Evolutionary conservation across 2,329 filamentous ascomycete species (phyloP).

Genomic region (Diplodia mutila): DNA sequence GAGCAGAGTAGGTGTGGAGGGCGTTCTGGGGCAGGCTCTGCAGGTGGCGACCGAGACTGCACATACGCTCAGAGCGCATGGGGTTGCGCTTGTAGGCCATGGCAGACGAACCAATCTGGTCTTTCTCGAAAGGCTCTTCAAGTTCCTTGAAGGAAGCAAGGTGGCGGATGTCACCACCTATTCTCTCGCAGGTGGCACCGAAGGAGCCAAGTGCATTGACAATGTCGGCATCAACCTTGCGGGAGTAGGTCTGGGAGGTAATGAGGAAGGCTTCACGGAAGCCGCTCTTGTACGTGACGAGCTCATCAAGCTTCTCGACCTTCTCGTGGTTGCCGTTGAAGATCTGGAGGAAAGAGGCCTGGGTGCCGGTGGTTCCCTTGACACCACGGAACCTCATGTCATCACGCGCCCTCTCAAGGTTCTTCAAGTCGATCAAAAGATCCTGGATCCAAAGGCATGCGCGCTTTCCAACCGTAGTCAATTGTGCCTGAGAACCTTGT

Average conservation of each 20-base stretch:
- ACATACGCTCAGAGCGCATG: conserved; percentile 65
- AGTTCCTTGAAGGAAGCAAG: conserved; percentile 78
- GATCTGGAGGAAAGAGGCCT: conserved; percentile 76
- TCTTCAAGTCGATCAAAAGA: conserved; percentile 73
- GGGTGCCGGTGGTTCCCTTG: conserved; percentile 47
- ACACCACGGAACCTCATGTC: conserved; percentile 74
- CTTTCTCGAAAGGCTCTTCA: conserved; percentile 80
- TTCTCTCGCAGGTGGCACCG: conserved; percentile 76
- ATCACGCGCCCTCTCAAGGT: conserved; percentile 69
- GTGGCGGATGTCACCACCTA: conserved; percentile 74
- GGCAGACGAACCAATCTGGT: conserved; percentile 69
- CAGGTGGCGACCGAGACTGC: conserved; percentile 61
- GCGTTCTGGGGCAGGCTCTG: conserved; percentile 59
- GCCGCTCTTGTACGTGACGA: conserved; percentile 68
- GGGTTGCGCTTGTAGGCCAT: conserved; percentile 69
- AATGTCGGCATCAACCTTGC: conserved; percentile 82
- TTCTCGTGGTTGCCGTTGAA: conserved; percentile 65
- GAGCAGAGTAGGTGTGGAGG: conserved; percentile 68
- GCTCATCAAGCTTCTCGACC: conserved; percentile 64
- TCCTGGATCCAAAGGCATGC: conserved; percentile 75
- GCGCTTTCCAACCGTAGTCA: conserved; percentile 69
- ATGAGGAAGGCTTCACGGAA: conserved; percentile 66
- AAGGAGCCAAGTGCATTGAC: conserved; percentile 79
- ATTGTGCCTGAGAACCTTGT: conserved; percentile 45
- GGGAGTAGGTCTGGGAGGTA: conserved; percentile 74